Evolutionary conservation across 2,329 filamentous ascomycete genomes (phyloP).

Genomic region (Kalmusia sp.): DNA sequence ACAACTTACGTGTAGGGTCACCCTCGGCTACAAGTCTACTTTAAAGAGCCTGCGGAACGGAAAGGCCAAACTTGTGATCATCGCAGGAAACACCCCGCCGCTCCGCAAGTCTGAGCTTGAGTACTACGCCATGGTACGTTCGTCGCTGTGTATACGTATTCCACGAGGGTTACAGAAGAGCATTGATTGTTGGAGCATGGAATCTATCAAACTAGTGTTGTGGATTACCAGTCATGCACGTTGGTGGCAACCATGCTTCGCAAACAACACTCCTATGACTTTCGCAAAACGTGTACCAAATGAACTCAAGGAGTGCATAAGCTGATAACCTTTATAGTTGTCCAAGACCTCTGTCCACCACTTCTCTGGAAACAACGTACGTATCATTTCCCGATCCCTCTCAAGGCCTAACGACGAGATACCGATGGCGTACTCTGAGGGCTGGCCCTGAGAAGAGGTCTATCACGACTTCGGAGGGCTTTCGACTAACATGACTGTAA

Average conservation of each 20-base stretch:
- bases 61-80: constrained; percentile 99
- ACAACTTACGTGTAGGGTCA: constrained; percentile 65
- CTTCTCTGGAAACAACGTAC: constrained; percentile 98
- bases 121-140: constrained; percentile 58
- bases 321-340: constrained; percentile 50
- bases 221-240: too few relatives aligned
- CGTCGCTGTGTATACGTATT: background rate
- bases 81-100: constrained; percentile 93
- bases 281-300: too few relatives aligned
- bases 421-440: constrained; percentile 48
- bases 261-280: too few relatives aligned
- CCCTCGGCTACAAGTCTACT: constrained; percentile 86
- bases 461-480: constrained; percentile 85
- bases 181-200: background rate
- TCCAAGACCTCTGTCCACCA: constrained; percentile 96
- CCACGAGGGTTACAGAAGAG: background rate
- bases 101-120: constrained; percentile 98
- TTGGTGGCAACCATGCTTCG: too few relatives aligned
- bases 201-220: background rate
- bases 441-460: constrained; percentile 91
- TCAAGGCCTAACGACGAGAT: constrained; percentile 49
- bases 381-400: constrained; percentile 54
- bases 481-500: constrained; percentile 63
- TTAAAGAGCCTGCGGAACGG: constrained; percentile 88
- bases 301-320: too few relatives aligned